Evolutionary conservation across 2,329 filamentous ascomycete genomes (phyloP).

Genomic region (Teratosphaeria gauchensis): DNA sequence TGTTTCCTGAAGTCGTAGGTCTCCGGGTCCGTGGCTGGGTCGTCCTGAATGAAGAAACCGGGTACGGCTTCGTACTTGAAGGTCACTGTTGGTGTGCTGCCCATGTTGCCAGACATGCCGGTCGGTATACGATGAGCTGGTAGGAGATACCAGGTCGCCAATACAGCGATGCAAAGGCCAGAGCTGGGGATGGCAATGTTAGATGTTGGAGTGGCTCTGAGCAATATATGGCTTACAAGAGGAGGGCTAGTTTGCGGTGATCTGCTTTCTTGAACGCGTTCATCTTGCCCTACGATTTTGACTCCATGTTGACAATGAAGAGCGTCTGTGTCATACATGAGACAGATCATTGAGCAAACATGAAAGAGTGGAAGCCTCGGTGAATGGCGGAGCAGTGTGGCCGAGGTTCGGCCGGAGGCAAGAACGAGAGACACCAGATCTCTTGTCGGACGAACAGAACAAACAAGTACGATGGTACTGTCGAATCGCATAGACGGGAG

Average conservation of each 20-base stretch:
- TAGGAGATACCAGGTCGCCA: not conserved
- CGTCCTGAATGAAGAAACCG: constrained; percentile 44
- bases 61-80: constrained; percentile 28
- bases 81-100: not conserved
- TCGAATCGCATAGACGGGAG: not conserved
- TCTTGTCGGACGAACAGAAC: not conserved
- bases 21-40: constrained; percentile 36
- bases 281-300: not conserved
- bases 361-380: not conserved
- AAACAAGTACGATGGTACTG: not conserved
- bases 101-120: constrained; percentile 3
- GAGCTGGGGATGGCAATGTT: not conserved
- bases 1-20: constrained; percentile 31
- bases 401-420: not conserved
- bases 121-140: not conserved
- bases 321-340: not conserved
- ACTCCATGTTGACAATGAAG: not conserved
- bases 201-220: not conserved
- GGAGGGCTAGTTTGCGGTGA: not conserved
- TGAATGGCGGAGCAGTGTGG: not conserved
- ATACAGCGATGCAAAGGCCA: not conserved
- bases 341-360: not conserved
- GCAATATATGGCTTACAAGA: not conserved
- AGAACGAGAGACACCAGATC: not conserved
- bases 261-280: not conserved